phyloP scores from a whole-genome alignment of 2,329 filamentous ascomycete species.

The Trichoderma breve region DNA sequence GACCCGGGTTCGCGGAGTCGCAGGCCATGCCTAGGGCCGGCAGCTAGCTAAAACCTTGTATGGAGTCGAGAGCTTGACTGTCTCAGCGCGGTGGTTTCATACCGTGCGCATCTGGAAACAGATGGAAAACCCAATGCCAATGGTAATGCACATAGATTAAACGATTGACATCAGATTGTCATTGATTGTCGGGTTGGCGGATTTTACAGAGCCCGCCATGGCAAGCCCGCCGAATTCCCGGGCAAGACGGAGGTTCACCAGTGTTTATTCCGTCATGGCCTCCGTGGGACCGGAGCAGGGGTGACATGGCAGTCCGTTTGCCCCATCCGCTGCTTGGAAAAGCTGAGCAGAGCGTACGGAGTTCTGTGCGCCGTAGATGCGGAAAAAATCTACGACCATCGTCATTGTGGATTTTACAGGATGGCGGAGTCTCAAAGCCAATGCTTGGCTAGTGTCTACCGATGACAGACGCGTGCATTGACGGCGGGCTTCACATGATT shows the following conservation, averaged over 20 bases:
- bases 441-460: not conserved
- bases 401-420: not conserved
- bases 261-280: not conserved
- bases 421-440: not conserved
- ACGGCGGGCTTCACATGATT: not conserved
- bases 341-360: not conserved
- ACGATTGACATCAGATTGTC: not conserved
- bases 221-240: not conserved
- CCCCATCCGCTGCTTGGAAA: not conserved
- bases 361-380: not conserved
- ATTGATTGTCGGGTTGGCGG: slow-evolving; percentile 10
- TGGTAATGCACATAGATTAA: not conserved
- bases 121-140: not conserved
- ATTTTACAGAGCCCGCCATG: not conserved
- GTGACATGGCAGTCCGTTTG: not conserved
- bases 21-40: not conserved
- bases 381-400: not conserved
- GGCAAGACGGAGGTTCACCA: not conserved
- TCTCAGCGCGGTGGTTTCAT: not conserved
- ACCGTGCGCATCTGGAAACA: not conserved
- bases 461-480: not conserved
- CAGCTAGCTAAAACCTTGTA: slow-evolving; percentile 11
- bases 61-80: not conserved
- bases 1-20: not conserved
- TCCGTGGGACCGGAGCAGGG: not conserved